Evolutionary conservation across 169 alveolate species (phyloP).

Genomic region (Eimeria nieschulzi): DNA sequence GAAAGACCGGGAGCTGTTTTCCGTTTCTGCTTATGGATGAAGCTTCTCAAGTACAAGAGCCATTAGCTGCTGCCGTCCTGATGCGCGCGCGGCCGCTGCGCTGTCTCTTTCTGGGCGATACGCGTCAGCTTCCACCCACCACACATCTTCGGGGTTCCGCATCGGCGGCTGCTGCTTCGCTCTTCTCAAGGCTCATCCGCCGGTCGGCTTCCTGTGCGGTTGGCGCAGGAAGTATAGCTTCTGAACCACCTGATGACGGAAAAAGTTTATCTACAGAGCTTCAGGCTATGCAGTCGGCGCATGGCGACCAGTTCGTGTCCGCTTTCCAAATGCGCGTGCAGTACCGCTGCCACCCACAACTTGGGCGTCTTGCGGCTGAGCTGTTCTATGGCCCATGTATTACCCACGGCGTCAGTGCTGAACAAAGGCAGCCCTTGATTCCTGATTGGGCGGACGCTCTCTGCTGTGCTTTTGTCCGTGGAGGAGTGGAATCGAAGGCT

Average conservation of each 20-base stretch:
- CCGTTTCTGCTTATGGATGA: slow-evolving; percentile 73
- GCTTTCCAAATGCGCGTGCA: slow-evolving; percentile 51
- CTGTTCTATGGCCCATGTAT: slow-evolving; percentile 69
- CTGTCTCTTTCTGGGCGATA: slow-evolving; percentile 68
- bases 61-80: slow-evolving; percentile 49
- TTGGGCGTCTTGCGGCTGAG: slow-evolving; percentile 54
- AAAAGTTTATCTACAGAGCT: too few species aligned
- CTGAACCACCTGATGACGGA: neutral
- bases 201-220: neutral
- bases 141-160: slow-evolving; percentile 46
- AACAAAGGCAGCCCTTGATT: slow-evolving; percentile 33
- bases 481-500: slow-evolving; percentile 25
- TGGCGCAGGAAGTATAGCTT: neutral
- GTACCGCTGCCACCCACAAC: slow-evolving; percentile 76
- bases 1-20: neutral
- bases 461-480: slow-evolving; percentile 25
- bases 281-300: neutral
- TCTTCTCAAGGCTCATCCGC: slow-evolving; percentile 17
- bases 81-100: slow-evolving; percentile 49
- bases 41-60: slow-evolving; percentile 72
- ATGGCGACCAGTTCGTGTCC: neutral
- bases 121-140: slow-evolving; percentile 69
- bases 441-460: slow-evolving; percentile 60
- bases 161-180: slow-evolving; percentile 45
- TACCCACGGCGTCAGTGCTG: slow-evolving; percentile 59